Evolutionary conservation across 78 protist genomes (phyloP).

Genomic region (Protostelium mycophagum): DNA sequence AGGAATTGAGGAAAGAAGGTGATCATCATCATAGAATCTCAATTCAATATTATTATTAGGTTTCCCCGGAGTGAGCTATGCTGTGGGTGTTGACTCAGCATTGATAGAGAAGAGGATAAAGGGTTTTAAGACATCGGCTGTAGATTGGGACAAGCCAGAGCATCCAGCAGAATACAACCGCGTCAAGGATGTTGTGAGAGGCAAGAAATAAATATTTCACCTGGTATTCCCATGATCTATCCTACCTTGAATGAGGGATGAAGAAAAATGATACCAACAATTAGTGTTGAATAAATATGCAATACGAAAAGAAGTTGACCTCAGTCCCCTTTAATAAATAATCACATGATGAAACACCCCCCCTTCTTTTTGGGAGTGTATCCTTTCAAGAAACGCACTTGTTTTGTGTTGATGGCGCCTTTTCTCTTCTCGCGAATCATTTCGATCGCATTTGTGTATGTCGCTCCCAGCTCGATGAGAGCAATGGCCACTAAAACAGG

Average conservation of each 20-base stretch:
- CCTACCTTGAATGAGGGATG: no score
- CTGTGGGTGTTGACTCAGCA: constrained; percentile 3
- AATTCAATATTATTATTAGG: neutral
- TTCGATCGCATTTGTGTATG: constrained; percentile 45
- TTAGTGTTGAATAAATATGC: no score
- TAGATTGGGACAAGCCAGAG: no score
- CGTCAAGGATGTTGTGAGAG: no score
- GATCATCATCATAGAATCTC: neutral
- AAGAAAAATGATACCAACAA: no score
- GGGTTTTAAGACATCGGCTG: no score
- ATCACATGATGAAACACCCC: constrained; percentile 35
- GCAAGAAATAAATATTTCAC: no score
- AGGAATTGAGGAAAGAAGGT: neutral
- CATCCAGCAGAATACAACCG: no score
- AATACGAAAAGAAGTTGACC: no score
- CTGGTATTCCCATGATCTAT: no score
- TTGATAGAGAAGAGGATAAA: no score
- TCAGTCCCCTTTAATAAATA: no score
- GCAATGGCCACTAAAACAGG: constrained; percentile 72
- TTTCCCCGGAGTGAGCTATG: neutral
- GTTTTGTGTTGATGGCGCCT: constrained; percentile 59
- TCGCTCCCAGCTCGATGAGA: constrained; percentile 54
- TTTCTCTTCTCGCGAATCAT: constrained; percentile 49
- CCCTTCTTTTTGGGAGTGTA: constrained; percentile 47
- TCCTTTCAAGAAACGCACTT: constrained; percentile 39